These are phyloP conservation scores for Saccharomycopsis amapae DNA, from an alignment of 805 yeast species.

Conservation along the genomic window DNA sequence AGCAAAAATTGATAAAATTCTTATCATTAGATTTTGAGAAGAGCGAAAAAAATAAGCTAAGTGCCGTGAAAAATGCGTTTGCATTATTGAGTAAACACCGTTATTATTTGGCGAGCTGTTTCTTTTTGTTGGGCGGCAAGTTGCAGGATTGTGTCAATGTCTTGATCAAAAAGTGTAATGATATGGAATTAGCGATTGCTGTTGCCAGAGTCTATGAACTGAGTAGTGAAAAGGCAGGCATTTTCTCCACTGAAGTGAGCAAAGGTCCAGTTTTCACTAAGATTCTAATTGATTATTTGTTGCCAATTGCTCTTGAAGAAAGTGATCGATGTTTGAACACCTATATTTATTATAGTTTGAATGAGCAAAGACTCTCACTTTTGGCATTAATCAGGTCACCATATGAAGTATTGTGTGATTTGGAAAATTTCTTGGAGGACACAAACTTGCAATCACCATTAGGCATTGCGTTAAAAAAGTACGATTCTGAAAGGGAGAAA, in stretches of 20 bases:
- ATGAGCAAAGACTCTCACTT: constrained; percentile 43
- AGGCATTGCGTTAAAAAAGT: neutral
- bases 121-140: constrained; percentile 73
- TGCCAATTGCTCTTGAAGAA: constrained; percentile 49
- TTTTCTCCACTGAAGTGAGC: constrained; percentile 36
- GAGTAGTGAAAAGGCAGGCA: neutral
- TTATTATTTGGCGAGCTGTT: constrained; percentile 78
- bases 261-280: constrained; percentile 43
- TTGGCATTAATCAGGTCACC: constrained; percentile 61
- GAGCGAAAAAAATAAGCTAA: constrained; percentile 69
- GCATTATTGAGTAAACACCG: constrained; percentile 86
- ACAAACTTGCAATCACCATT: neutral
- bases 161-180: constrained; percentile 56
- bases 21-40: constrained; percentile 68
- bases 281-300: constrained; percentile 42
- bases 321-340: constrained; percentile 79
- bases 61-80: constrained; percentile 89
- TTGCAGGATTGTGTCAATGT: constrained; percentile 74
- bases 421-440: neutral
- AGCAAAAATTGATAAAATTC: constrained; percentile 72
- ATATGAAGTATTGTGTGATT: constrained; percentile 17
- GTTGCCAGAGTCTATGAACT: constrained; percentile 67
- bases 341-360: constrained; percentile 70
- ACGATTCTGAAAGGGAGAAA: neutral
- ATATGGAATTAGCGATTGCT: constrained; percentile 68